Conservation (phyloP, 176 grass and related monocot species). For the Neostapfia colusana region DNA sequence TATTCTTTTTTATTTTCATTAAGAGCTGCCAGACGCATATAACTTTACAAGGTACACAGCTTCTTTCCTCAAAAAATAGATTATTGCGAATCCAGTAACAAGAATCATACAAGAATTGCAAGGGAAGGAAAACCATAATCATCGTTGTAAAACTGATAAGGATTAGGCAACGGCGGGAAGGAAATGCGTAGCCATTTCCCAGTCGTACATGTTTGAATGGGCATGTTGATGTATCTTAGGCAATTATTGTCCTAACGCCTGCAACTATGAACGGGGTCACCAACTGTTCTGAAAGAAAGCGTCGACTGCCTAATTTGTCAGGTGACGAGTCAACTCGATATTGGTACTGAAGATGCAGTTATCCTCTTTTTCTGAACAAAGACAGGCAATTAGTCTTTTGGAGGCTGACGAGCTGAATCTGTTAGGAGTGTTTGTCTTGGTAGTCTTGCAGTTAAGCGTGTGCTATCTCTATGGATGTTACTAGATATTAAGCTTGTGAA, state of each 20-base stretch:
- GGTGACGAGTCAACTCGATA: conserved; percentile 8
- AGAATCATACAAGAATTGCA: background rate
- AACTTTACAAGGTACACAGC: background rate
- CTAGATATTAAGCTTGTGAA: background rate
- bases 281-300: conserved; percentile 12
- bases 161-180: background rate
- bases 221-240: background rate
- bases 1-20: background rate
- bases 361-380: background rate
- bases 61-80: background rate
- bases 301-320: conserved; percentile 24
- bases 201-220: background rate
- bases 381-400: conserved; percentile 20
- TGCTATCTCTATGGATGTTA: background rate
- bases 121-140: background rate
- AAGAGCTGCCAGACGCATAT: background rate
- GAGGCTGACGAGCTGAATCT: background rate
- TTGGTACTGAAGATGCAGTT: conserved; percentile 2
- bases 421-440: background rate
- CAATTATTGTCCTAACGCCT: conserved; percentile 11
- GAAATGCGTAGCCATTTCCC: background rate
- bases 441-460: background rate
- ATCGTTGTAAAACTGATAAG: background rate
- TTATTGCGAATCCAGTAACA: background rate
- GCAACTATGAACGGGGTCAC: background rate